Base-by-base conservation (phyloP, 768 basidiomycete genomes). In the Filobasidium wieringae region DNA sequence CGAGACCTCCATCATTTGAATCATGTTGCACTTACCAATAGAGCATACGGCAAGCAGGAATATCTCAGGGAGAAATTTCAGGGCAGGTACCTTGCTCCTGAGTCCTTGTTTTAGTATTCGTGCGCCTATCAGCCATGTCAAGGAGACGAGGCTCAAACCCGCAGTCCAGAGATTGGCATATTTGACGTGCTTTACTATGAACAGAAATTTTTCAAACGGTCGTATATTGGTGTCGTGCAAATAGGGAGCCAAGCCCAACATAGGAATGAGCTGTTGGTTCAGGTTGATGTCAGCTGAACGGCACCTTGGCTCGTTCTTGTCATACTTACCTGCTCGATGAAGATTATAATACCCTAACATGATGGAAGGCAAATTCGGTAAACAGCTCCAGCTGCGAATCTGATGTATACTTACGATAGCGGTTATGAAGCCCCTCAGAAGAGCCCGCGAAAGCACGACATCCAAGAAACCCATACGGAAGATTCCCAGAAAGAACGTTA, bases 381-480 rank as follows among this genome's bases (percentile, higher is more conserved):
- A 40, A 22, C 37, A 40, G 34, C 30, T 15, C 45, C 12, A 19
- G 19, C 33, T 24, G 9, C 24, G 7, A 39, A 31, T 30, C 12
- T 47, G 50, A 8, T 9, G 7, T 39, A 22, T 31, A 60, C 67
- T 59, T 47, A 69, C 74, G 27, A 91, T 80, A 15, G 90, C 88
- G 1, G 84, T 83, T 43, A 93, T 81, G 69, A 93, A 92, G 2
- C 91, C 91, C 29, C 87, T 80, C 55, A 93, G 78, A 14, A 93
- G 78, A 3, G 90, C 88, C 53, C 89, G 83, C 65, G 87, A 89
- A 29, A 96, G 79, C 5, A 93, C 86, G 12, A 93, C 91, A 70
- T 96, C 92, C 53, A 93, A 82, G 74, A 93, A 93, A 1, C 91
- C 90, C 9, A 96, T 78, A 26, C 89, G 80, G 69, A 92, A 84